Evolutionary conservation across 176 grass and related monocot species (phyloP).

Genomic region (Microstegium vimineum): DNA sequence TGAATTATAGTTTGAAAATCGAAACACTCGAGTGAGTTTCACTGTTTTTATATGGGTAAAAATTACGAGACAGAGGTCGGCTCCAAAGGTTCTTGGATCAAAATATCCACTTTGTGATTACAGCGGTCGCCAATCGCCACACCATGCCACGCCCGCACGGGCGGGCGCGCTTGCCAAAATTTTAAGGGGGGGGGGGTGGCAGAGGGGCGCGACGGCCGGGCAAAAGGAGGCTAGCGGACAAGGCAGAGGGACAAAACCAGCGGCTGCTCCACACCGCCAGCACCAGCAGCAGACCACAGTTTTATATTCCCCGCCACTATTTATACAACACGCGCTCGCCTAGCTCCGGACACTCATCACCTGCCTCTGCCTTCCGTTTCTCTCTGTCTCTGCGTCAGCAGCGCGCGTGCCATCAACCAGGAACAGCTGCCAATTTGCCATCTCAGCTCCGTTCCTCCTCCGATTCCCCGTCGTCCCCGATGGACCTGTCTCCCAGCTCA

Average conservation of each 20-base stretch:
- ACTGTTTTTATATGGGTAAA: no score
- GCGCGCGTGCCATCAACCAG: no score
- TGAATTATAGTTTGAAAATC: no score
- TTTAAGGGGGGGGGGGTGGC: neutral
- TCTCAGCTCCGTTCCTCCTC: neutral
- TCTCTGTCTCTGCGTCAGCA: neutral
- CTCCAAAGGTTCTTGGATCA: no score
- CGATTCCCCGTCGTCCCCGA: neutral
- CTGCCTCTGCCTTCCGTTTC: no score
- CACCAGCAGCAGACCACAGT: conserved; percentile 19
- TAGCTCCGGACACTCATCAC: neutral
- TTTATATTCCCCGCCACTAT: conserved; percentile 29
- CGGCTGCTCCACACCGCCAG: conserved; percentile 7
- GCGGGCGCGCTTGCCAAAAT: neutral
- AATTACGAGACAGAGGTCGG: no score
- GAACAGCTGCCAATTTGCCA: neutral
- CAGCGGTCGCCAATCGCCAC: neutral
- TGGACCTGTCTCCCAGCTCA: conserved; percentile 17
- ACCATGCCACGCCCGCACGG: neutral
- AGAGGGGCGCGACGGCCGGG: neutral
- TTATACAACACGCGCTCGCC: neutral
- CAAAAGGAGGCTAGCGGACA: neutral
- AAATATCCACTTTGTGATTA: no score
- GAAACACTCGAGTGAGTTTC: no score
- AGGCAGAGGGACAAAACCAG: conserved; percentile 12